phyloP scores from a whole-genome alignment of 129 eudicot genomes.

The Saussurea involucrata region DNA sequence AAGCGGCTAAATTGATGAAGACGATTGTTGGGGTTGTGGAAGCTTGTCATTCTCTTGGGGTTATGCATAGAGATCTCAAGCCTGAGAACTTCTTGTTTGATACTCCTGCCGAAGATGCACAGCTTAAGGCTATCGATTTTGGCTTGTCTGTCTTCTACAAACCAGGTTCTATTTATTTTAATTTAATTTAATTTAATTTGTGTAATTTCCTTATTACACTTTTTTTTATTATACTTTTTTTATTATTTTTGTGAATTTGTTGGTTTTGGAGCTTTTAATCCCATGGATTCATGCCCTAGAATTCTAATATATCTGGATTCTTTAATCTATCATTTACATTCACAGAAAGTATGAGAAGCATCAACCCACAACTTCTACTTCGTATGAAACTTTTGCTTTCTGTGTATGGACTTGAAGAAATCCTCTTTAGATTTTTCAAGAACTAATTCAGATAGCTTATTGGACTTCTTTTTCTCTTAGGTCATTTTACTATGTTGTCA shows the following conservation, averaged over 20 bases:
- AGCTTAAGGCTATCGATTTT: slow-evolving; percentile 64
- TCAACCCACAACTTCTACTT: background rate
- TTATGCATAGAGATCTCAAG: slow-evolving; percentile 70
- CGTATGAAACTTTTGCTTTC: background rate
- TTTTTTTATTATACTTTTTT: background rate
- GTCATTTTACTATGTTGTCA: background rate
- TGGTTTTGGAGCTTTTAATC: background rate
- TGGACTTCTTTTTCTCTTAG: background rate
- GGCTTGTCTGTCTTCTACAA: slow-evolving; percentile 64
- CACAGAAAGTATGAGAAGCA: background rate
- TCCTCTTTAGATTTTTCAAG: background rate
- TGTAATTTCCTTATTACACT: too few species aligned
- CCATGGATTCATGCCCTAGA: background rate
- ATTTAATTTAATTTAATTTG: too few species aligned
- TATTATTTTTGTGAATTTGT: background rate
- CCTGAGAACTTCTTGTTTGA: slow-evolving; percentile 62
- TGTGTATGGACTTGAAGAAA: background rate
- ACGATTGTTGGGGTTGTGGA: slow-evolving; percentile 56
- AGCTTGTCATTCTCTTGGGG: slow-evolving; percentile 69
- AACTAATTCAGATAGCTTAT: background rate
- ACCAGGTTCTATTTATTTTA: slow-evolving; percentile 41
- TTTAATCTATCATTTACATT: background rate
- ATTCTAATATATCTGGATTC: background rate
- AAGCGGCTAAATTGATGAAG: slow-evolving; percentile 52
- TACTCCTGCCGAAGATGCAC: slow-evolving; percentile 46